Evolutionary conservation across 495 filamentous ascomycete species (phyloP).

Genomic region (Immersiella caudata): DNA sequence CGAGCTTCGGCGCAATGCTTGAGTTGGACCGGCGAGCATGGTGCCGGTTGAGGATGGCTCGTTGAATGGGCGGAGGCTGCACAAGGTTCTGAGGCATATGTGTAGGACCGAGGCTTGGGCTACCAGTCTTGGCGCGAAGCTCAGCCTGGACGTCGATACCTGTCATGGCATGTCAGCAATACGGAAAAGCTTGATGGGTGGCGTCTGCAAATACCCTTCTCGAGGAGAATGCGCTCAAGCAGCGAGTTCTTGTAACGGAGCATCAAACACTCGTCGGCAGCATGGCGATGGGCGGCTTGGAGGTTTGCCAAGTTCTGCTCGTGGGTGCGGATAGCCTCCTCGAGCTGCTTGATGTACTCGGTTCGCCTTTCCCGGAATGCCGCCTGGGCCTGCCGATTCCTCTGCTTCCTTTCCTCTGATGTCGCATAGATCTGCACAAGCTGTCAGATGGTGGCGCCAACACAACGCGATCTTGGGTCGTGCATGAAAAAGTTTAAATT

Average conservation of each 20-base stretch:
- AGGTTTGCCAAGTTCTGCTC: constrained; percentile 89
- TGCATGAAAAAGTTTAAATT: constrained; percentile 2
- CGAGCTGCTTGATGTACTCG: constrained; percentile 98
- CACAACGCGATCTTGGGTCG: constrained; percentile 2
- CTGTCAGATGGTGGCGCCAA: constrained; percentile 26
- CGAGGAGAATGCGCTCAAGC: constrained; percentile 89
- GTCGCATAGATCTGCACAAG: constrained; percentile 86
- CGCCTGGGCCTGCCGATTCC: constrained; percentile 95
- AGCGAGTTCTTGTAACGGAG: constrained; percentile 97
- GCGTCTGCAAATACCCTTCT: constrained; percentile 69
- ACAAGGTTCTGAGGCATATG: constrained; percentile 64
- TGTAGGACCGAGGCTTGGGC: constrained; percentile 66
- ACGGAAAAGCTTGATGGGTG: not conserved
- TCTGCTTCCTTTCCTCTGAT: constrained; percentile 96
- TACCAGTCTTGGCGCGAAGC: constrained; percentile 82
- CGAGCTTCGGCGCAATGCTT: constrained; percentile 71
- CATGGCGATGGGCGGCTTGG: constrained; percentile 90
- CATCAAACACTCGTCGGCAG: constrained; percentile 98
- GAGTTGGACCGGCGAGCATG: constrained; percentile 69
- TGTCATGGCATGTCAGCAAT: constrained; percentile 36
- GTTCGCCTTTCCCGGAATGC: constrained; percentile 95
- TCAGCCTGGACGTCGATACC: constrained; percentile 98
- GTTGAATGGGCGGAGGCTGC: constrained; percentile 69
- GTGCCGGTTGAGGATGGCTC: constrained; percentile 72
- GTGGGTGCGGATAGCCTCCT: constrained; percentile 96